These are phyloP conservation scores for Oemleria cerasiformis DNA, from an alignment of 306 rosid species.

Conservation along the genomic window DNA sequence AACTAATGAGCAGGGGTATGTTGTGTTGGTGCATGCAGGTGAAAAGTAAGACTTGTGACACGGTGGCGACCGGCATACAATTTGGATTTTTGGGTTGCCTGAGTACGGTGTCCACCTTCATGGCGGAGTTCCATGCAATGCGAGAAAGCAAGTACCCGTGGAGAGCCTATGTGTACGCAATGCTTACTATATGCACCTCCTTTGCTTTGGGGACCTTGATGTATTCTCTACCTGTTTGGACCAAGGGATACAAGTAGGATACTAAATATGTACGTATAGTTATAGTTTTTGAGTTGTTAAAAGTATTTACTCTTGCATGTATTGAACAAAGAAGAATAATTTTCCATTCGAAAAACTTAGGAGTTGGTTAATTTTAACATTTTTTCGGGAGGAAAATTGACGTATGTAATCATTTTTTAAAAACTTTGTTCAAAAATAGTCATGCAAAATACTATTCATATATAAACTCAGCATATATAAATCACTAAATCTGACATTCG, in stretches of 20 bases:
- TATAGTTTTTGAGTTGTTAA: no score
- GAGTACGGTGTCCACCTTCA: constrained; percentile 86
- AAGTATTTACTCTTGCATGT: no score
- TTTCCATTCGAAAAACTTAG: no score
- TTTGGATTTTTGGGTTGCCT: constrained; percentile 76
- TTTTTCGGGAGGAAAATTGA: no score
- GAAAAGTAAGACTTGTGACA: constrained; percentile 47
- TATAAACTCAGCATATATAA: no score
- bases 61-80: constrained; percentile 52
- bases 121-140: constrained; percentile 81
- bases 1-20: background rate
- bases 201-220: constrained; percentile 58
- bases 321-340: no score
- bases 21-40: constrained; percentile 53
- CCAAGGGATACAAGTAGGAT: constrained; percentile 33
- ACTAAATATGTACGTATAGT: no score
- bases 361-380: no score
- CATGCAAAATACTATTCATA: no score
- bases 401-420: no score
- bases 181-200: constrained; percentile 51
- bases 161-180: constrained; percentile 72
- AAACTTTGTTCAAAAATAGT: no score
- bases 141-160: constrained; percentile 60
- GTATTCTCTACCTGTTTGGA: constrained; percentile 69
- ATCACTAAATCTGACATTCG: no score